These are phyloP conservation scores for Aphanocladium album DNA, from an alignment of 2,329 filamentous ascomycete species.

Conservation along the genomic window DNA sequence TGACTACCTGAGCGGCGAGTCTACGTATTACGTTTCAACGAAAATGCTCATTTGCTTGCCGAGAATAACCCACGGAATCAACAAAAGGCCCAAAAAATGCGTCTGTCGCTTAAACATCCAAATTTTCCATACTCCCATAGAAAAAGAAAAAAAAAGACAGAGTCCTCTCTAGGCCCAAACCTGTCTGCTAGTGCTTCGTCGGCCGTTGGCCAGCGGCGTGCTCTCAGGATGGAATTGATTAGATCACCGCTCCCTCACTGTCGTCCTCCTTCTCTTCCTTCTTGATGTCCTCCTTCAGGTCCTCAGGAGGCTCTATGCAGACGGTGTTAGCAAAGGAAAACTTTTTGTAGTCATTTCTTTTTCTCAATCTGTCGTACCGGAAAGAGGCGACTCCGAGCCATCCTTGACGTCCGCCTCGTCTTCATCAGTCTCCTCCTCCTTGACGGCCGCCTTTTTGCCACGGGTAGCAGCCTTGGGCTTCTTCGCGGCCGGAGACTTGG, in stretches of 20 bases:
- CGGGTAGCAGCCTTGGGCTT: slow-evolving; percentile 21
- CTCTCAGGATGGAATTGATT: not conserved
- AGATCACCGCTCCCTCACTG: no score
- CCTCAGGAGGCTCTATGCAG: not conserved
- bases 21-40: not conserved
- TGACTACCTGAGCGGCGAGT: not conserved
- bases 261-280: no score
- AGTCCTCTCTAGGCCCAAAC: not conserved
- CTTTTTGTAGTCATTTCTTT: not conserved
- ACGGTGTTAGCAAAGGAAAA: not conserved
- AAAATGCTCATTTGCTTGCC: not conserved
- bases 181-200: no score
- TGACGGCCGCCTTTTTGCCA: slow-evolving; percentile 15
- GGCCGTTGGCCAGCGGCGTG: not conserved
- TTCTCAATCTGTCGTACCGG: slow-evolving; percentile 18
- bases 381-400: slow-evolving; percentile 22
- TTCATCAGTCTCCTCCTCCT: slow-evolving; percentile 5
- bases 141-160: not conserved
- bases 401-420: slow-evolving; percentile 18
- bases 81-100: not conserved
- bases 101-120: not conserved
- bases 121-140: not conserved
- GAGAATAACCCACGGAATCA: not conserved
- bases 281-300: not conserved
- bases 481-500: slow-evolving; percentile 20